Conservation (phyloP, 352 stramenopile species). For the Phytopythium helicoides region DNA sequence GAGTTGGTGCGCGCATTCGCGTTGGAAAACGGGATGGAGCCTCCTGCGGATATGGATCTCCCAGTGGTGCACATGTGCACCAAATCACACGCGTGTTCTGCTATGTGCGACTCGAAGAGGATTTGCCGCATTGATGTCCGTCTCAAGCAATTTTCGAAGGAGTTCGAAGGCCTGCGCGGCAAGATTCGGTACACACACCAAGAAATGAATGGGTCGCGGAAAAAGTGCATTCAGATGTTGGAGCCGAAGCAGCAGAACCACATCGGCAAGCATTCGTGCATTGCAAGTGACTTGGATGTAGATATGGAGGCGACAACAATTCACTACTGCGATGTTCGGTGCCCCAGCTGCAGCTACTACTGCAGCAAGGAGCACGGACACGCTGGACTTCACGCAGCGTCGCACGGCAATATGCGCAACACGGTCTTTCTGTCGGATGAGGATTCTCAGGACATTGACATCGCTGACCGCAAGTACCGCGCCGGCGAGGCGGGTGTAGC, state of each 20-base stretch:
- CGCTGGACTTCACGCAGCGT: conserved; percentile 49
- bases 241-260: conserved; percentile 44
- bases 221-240: conserved; percentile 51
- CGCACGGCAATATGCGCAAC: conserved; percentile 82
- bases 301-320: conserved; percentile 19
- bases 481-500: conserved; percentile 60
- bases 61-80: conserved; percentile 64
- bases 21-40: conserved; percentile 31
- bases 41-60: conserved; percentile 34
- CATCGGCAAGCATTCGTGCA: conserved; percentile 41
- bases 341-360: conserved; percentile 75
- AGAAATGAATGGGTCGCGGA: conserved; percentile 77
- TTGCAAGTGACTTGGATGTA: conserved; percentile 14
- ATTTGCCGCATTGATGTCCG: conserved; percentile 73
- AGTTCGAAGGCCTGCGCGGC: conserved; percentile 49
- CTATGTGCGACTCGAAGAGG: conserved; percentile 48
- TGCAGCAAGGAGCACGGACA: conserved; percentile 66
- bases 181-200: conserved; percentile 73
- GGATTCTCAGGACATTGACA: conserved; percentile 60
- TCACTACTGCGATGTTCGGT: conserved; percentile 71
- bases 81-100: conserved; percentile 50
- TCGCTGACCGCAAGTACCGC: conserved; percentile 71
- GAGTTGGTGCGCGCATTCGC: conserved; percentile 45
- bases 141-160: conserved; percentile 67
- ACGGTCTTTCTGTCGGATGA: conserved; percentile 56